Percentiles rank a stretch among this genome's conserved stretches.
Evolutionary conservation across 116 monocot species (phyloP).

Genomic region (Trichopus zeylanicus): DNA sequence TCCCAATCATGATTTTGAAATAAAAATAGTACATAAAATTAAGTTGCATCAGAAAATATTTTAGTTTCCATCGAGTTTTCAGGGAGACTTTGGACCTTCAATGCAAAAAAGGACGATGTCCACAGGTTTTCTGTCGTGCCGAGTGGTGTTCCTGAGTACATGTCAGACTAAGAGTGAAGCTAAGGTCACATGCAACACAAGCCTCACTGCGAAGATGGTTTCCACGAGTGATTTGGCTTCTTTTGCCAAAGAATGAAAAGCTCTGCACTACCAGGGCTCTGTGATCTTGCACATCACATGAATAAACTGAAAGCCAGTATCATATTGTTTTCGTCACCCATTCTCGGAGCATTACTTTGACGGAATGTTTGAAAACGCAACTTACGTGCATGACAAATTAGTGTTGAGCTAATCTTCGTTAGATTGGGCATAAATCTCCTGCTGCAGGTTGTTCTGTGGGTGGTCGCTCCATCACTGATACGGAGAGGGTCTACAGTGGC

Average conservation of each 20-base stretch:
- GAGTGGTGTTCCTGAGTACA: neutral
- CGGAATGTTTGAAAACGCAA: too few species aligned
- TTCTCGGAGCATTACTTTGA: too few species aligned
- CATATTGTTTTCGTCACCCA: too few species aligned
- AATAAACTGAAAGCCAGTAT: too few species aligned
- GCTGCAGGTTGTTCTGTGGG: constrained; percentile 62
- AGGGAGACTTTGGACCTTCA: too few species aligned
- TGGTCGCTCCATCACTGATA: constrained; percentile 56
- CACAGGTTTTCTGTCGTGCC: neutral
- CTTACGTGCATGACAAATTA: too few species aligned
- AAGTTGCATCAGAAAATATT: too few species aligned
- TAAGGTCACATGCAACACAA: neutral
- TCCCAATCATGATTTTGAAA: too few species aligned
- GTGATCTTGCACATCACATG: too few species aligned
- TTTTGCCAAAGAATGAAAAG: neutral
- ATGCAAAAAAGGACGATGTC: neutral
- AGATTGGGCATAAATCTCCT: neutral
- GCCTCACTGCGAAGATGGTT: neutral
- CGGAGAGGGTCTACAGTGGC: constrained; percentile 35
- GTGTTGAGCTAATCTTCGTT: neutral
- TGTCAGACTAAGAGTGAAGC: neutral
- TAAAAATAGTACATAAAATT: too few species aligned
- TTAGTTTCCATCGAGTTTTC: too few species aligned
- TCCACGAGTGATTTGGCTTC: neutral
- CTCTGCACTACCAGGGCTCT: too few species aligned